Evolutionary conservation across 2,329 filamentous ascomycete genomes (phyloP), one percentile per base, ranked within the genome.

Genomic region (Cadophora sp.): DNA sequence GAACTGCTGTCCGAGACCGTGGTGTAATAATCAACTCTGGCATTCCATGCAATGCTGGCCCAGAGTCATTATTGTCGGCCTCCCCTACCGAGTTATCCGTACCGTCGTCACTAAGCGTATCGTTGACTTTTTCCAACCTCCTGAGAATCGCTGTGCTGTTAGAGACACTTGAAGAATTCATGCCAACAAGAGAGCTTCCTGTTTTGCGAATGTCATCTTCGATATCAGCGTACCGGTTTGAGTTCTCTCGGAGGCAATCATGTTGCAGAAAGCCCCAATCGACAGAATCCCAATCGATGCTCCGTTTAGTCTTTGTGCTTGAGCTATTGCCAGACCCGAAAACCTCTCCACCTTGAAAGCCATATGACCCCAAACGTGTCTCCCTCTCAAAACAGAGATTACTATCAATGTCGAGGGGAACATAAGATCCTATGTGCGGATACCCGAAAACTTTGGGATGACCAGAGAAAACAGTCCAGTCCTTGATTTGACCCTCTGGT

Each of bases 251-350:
- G 0, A 89, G 77, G 74, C 92, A 96, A 33, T 85, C 79, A 61
- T 87, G 81, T 76, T 95, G 91, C 20, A 95, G 80, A 39, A 84
- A 79, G 16, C 89, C 89, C 92, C 92, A 96, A 69, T 87, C 84
- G 39, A 93, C 85, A 30, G 82, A 80, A 33, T 85, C 81, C 89
- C 91, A 94, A 24, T 88, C 80, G 8, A 87, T 78, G 24, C 13
- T 70, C 71, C 59, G 74, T 77, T 78, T 11, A 4, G 6, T 16
- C 1, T 20, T 41, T n/a, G n/a, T 24, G 24, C 22, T 30, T 43
- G 27, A 24, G 56, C 41, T 14, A n/a, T 45, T 60, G 20, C 43
- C 33, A 45, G 36, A 24, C 13, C 58, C 53, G 24, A 58, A 62
- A 6, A 20, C 18, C 4, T 30, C 75, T 69, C 30, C 74, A 3